phyloP scores from a whole-genome alignment of 169 alveolate species.

The Plasmodium cynomolgi region DNA sequence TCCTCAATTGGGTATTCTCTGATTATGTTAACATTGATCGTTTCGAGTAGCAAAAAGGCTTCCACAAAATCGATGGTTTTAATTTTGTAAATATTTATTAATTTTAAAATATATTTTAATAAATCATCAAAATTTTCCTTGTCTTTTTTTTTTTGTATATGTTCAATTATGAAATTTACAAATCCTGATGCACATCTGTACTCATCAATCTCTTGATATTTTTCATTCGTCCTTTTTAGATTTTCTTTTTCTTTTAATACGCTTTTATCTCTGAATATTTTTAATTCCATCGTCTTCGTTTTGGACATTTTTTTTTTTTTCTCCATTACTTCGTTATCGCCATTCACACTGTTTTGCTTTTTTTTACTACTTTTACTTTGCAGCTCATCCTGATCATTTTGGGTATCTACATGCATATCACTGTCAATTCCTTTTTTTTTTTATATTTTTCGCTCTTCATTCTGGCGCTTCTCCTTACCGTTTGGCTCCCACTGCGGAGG shows the following conservation, averaged over 20 bases:
- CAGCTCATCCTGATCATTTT: neutral
- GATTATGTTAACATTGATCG: constrained; percentile 29
- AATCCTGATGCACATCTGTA: constrained; percentile 74
- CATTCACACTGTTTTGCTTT: neutral
- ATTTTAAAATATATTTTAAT: constrained; percentile 56
- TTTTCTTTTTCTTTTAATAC: constrained; percentile 10
- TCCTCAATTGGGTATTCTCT: constrained; percentile 56
- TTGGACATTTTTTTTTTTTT: constrained; percentile 38
- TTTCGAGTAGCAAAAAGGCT: constrained; percentile 53
- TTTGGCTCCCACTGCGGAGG: neutral
- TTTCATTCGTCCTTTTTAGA: constrained; percentile 12
- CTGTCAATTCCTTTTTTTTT: neutral
- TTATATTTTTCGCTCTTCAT: constrained; percentile 15
- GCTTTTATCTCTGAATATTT: neutral
- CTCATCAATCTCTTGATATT: constrained; percentile 39
- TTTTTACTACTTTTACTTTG: constrained; percentile 3
- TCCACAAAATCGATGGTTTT: constrained; percentile 59
- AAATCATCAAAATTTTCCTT: constrained; percentile 53
- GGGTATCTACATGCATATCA: neutral
- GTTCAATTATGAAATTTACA: constrained; percentile 35
- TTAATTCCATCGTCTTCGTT: constrained; percentile 32
- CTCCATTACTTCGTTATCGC: constrained; percentile 11
- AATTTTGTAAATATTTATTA: constrained; percentile 37
- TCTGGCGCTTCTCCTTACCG: constrained; percentile 33
- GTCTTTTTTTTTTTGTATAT: constrained; percentile 48